Evolutionary conservation across 2,329 filamentous ascomycete species (phyloP), one percentile per base, ranked within the genome.

Genomic region (Cladosporium austrohemisphaericum): DNA sequence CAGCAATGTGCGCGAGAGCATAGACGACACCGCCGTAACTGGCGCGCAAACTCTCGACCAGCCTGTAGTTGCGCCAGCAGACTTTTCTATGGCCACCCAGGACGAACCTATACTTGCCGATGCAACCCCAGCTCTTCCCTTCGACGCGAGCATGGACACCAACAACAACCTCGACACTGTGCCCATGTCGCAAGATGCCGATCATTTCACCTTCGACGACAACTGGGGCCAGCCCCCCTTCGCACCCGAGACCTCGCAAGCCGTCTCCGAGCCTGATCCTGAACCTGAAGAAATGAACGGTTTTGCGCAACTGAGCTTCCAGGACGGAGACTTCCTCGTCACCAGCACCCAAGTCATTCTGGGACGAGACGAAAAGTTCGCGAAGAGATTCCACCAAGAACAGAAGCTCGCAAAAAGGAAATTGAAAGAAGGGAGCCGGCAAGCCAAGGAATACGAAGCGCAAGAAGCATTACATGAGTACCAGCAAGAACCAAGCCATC

Each of bases 281-380:
- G 46, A 57, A 5, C 33, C 46, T 11, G 43, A 51, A n/a, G 36
- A 49, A 43, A 77, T 81, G 52, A 74, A 78, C 55, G 81, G 80
- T 26, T 84, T 80, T 65, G 81, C 81, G 32, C 81, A 82, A 61
- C 71, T 91, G 53, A 79, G 83, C 59, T 90, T 91, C 63, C 76
- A 79, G 57, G 86, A 91, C 71, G 85, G 85, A 62, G 78, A 83
- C 49, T 90, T 87, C 65, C 86, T 87, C 67, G 86, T 91, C 81
- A 88, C 83, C 44, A 88, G 85, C 1, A 84, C 84, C 58, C 76
- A 80, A 45, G 78, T 90, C 57, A 79, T 86, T 50, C 80, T 91
- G 22, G 86, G 85, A 48, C 83, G 86, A 53, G 86, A 90, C 38
- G 50, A 57, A 46, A 50, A 57, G 16, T 60, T 53, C 49, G 51